These are phyloP conservation scores for Combretum micranthum DNA, from an alignment of 345 rosid species.

Conservation along the genomic window DNA sequence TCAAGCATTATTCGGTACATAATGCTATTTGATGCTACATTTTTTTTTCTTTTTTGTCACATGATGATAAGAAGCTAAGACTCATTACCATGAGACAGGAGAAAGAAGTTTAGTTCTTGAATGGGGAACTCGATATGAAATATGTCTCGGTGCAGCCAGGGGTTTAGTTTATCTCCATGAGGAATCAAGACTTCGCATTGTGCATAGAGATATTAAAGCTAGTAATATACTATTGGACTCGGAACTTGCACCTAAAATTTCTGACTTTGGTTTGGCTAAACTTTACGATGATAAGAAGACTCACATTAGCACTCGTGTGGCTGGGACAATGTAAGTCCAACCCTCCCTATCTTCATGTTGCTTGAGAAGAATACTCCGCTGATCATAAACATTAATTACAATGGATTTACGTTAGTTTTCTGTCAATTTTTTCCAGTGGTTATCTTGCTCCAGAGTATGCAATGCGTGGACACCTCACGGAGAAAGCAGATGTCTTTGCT, in stretches of 20 bases:
- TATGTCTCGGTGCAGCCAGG: slow-evolving; percentile 49
- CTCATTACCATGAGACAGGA: slow-evolving; percentile 20
- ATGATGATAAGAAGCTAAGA: too few species aligned
- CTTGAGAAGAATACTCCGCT: neutral
- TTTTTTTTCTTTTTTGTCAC: too few species aligned
- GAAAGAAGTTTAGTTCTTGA: slow-evolving; percentile 24
- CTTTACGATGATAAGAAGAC: slow-evolving; percentile 50
- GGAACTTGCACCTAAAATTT: slow-evolving; percentile 43
- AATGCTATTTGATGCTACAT: neutral
- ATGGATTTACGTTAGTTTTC: neutral
- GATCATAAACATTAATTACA: neutral
- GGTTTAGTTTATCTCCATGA: slow-evolving; percentile 56
- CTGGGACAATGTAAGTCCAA: slow-evolving; percentile 46
- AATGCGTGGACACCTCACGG: slow-evolving; percentile 64
- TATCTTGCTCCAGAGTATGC: slow-evolving; percentile 78
- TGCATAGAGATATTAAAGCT: slow-evolving; percentile 52
- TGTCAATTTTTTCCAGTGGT: slow-evolving; percentile 20
- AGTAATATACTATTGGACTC: slow-evolving; percentile 46
- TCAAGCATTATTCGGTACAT: slow-evolving; percentile 54
- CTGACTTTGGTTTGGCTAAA: slow-evolving; percentile 61
- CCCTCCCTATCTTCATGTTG: neutral
- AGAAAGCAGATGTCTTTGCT: slow-evolving; percentile 66
- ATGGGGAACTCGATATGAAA: slow-evolving; percentile 34
- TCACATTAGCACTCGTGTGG: slow-evolving; percentile 54
- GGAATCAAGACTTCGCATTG: slow-evolving; percentile 54